These are phyloP conservation scores for Ceratobasidium sp. DNA, from an alignment of 1,284 basidiomycete genomes.

Conservation along the genomic window DNA sequence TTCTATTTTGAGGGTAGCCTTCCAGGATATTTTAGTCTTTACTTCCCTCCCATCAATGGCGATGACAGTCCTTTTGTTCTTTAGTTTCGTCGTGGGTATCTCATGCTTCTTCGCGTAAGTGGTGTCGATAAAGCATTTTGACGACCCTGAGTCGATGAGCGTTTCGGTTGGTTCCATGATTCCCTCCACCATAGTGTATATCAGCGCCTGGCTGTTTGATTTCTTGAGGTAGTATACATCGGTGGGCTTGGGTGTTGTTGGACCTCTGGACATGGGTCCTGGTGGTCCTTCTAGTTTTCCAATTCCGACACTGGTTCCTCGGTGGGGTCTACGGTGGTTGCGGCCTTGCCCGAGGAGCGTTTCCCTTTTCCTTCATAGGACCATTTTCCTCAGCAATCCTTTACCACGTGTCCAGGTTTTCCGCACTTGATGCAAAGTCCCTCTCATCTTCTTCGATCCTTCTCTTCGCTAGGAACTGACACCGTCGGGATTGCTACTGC, in stretches of 20 bases:
- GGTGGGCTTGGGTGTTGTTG: not conserved
- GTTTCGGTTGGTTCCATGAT: constrained; percentile 2
- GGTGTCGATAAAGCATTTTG: too few relatives aligned
- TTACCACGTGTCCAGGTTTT: not conserved
- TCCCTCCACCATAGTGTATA: not conserved
- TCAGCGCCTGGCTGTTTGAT: not conserved
- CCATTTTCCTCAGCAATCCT: not conserved
- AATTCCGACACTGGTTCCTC: not conserved
- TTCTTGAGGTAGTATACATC: too few relatives aligned
- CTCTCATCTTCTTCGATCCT: not conserved
- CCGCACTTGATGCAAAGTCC: constrained; percentile 11
- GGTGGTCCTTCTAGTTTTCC: constrained; percentile 8
- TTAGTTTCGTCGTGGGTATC: too few relatives aligned
- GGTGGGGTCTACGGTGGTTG: too few relatives aligned
- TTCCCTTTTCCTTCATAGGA: not conserved
- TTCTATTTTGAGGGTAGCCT: not conserved
- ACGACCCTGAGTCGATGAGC: not conserved
- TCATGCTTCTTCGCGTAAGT: too few relatives aligned
- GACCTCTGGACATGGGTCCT: constrained; percentile 1
- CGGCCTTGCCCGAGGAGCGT: too few relatives aligned
- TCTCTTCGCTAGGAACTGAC: constrained; percentile 2
- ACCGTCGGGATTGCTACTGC: not conserved
- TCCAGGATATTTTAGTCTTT: too few relatives aligned
- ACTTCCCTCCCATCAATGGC: too few relatives aligned
- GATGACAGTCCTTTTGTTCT: too few relatives aligned